Percentiles rank a stretch among this genome's conserved stretches.
Conservation (phyloP, 371 early-diverging fungal species). For the Rhizopus stolonifer region DNA sequence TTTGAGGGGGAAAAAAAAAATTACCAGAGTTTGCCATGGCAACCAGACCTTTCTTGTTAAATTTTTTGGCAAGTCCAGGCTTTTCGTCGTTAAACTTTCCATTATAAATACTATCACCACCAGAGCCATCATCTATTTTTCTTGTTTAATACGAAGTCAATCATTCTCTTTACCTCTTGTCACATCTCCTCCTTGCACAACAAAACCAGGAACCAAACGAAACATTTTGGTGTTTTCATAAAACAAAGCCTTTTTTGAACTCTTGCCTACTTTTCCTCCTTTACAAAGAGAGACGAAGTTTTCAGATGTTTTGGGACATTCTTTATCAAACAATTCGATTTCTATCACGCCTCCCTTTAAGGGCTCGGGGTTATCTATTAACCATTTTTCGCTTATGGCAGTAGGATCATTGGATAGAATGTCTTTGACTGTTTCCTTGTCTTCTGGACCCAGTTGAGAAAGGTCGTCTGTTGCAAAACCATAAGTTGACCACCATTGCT, state of each 20-base stretch:
- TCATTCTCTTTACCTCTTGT: too few relatives aligned
- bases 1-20: too few relatives aligned
- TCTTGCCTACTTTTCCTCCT: constrained; percentile 49
- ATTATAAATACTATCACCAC: constrained; percentile 72
- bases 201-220: constrained; percentile 62
- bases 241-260: constrained; percentile 55
- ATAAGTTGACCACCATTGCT: constrained; percentile 42
- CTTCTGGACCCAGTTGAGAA: constrained; percentile 28
- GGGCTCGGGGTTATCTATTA: constrained; percentile 36
- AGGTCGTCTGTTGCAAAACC: constrained; percentile 38
- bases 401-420: constrained; percentile 43
- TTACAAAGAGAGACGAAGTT: constrained; percentile 61
- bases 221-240: constrained; percentile 52
- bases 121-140: constrained; percentile 66
- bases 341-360: constrained; percentile 51
- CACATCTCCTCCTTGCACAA: constrained; percentile 84
- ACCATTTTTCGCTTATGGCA: constrained; percentile 30
- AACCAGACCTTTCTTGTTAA: constrained; percentile 52
- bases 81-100: constrained; percentile 76
- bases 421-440: constrained; percentile 45
- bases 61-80: constrained; percentile 51
- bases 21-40: constrained; percentile 81
- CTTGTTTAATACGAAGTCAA: constrained; percentile 4
- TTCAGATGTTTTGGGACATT: constrained; percentile 63
- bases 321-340: constrained; percentile 47